phyloP scores from a whole-genome alignment of 768 basidiomycete species.

The Pulveroboletus sp. region DNA sequence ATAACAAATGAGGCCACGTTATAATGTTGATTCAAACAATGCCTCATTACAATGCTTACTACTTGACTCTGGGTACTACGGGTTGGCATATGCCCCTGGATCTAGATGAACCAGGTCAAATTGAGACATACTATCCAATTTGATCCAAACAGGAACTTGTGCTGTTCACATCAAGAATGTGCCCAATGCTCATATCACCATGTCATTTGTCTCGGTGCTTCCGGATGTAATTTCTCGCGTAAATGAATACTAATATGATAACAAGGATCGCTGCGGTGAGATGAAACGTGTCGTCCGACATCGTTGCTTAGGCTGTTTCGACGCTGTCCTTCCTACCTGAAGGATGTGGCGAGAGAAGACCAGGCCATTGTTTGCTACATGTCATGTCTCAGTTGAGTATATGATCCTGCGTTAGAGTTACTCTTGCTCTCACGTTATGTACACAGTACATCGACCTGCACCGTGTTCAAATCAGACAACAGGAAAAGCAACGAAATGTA shows the following conservation, averaged over 20 bases:
- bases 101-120: too few species aligned
- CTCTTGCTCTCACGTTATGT: too few species aligned
- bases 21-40: too few species aligned
- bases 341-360: neutral
- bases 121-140: too few species aligned
- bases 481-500: neutral
- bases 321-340: slow-evolving; percentile 4
- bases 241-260: neutral
- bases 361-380: neutral
- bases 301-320: neutral
- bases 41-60: too few species aligned
- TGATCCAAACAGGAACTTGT: too few species aligned
- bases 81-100: too few species aligned
- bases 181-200: too few species aligned
- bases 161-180: too few species aligned
- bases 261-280: slow-evolving; percentile 4
- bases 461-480: neutral
- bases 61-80: too few species aligned
- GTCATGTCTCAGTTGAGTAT: slow-evolving; percentile 10
- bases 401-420: too few species aligned
- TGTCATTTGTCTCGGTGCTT: slow-evolving; percentile 13
- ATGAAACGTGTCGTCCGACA: neutral
- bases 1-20: too few species aligned
- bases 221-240: neutral
- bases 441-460: neutral